Percentiles rank a stretch among this genome's conserved stretches.
These are phyloP conservation scores for Kluyveromyces dobzhanskii DNA, from an alignment of 805 yeast species.

Conservation along the genomic window DNA sequence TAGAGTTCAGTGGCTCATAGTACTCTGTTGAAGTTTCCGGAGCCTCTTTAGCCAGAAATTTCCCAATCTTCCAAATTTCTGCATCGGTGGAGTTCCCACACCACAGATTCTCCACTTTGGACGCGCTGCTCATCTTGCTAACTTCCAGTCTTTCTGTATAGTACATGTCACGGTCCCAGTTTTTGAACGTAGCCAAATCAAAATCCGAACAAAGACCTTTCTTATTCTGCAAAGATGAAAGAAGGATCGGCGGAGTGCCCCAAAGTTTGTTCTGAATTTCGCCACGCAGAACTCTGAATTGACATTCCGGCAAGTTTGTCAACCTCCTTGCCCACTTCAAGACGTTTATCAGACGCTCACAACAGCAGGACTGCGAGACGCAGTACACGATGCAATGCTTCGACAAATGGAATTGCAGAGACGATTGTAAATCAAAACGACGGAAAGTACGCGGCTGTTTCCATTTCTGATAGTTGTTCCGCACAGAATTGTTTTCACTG, in stretches of 20 bases:
- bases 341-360: constrained; percentile 1
- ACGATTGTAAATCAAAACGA: constrained; percentile 77
- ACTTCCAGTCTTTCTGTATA: constrained; percentile 78
- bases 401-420: constrained; percentile 59
- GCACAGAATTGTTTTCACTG: neutral
- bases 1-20: constrained; percentile 44
- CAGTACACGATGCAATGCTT: constrained; percentile 77
- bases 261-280: constrained; percentile 21
- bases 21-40: constrained; percentile 28
- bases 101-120: constrained; percentile 56
- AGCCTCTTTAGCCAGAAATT: constrained; percentile 7
- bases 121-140: constrained; percentile 73
- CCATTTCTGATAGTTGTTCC: constrained; percentile 6
- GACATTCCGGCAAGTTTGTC: constrained; percentile 9
- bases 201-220: constrained; percentile 25
- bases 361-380: constrained; percentile 29
- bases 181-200: constrained; percentile 38
- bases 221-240: constrained; percentile 9
- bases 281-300: constrained; percentile 12
- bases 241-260: constrained; percentile 26
- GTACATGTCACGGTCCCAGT: constrained; percentile 63
- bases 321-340: constrained; percentile 5
- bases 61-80: constrained; percentile 31
- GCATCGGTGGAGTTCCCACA: constrained; percentile 76
- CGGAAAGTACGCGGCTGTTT: constrained; percentile 67